Percentiles rank a stretch among this genome's conserved stretches.
phyloP scores from a whole-genome alignment of 176 grass and related monocot genomes.

The Musa troglodytarum region DNA sequence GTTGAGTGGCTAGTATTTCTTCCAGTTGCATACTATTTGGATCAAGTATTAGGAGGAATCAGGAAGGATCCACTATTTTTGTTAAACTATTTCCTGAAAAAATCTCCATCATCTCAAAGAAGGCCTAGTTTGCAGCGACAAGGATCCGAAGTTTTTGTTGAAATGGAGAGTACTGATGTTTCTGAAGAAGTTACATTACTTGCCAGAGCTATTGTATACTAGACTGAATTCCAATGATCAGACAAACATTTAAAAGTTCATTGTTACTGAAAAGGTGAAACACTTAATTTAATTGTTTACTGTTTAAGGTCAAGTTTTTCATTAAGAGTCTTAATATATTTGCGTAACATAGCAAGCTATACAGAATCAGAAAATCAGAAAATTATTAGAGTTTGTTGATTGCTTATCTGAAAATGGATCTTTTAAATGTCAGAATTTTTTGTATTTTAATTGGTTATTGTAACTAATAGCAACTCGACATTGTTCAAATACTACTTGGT shows the following conservation, averaged over 20 bases:
- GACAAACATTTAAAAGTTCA: neutral
- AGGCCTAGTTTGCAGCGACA: slow-evolving; percentile 39
- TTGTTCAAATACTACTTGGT: neutral
- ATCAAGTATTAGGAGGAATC: slow-evolving; percentile 36
- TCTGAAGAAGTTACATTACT: slow-evolving; percentile 39
- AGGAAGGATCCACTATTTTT: slow-evolving; percentile 38
- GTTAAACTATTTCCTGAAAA: slow-evolving; percentile 43
- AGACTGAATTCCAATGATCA: too few species aligned
- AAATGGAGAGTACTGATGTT: slow-evolving; percentile 55
- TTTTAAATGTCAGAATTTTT: neutral
- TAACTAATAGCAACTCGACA: neutral
- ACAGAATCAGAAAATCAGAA: too few species aligned
- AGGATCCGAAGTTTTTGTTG: slow-evolving; percentile 54
- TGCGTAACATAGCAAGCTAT: too few species aligned
- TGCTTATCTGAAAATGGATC: neutral
- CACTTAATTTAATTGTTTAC: neutral
- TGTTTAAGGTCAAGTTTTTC: neutral
- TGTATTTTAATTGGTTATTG: neutral
- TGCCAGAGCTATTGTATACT: neutral
- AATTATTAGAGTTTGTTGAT: neutral
- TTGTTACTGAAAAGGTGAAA: neutral
- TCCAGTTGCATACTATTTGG: slow-evolving; percentile 53
- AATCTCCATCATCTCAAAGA: slow-evolving; percentile 14
- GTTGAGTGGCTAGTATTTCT: slow-evolving; percentile 62
- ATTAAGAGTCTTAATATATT: neutral